Evolutionary conservation across 495 filamentous ascomycete species (phyloP), one percentile per base, ranked within the genome.

Genomic region (Podospora didyma): DNA sequence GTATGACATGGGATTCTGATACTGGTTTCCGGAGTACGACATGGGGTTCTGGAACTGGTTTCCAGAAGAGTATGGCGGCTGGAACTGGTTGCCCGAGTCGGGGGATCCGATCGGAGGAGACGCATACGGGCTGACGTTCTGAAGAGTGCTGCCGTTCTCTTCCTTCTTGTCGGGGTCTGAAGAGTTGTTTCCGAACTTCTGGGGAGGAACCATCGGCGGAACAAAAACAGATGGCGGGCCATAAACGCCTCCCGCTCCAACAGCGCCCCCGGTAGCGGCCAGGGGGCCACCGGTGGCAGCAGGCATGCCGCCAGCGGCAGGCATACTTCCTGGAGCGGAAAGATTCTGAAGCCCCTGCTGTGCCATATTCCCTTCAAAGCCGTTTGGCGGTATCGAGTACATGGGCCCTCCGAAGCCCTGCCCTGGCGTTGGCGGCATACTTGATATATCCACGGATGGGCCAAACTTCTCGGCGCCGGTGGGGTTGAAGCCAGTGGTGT

Each of bases 381-480:
- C 19, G 49, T 12, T 39, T n/a, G 49, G 19, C 20, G 45, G 49
- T 7, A 47, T 22, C n/a, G 45, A 42, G 22, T 50, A 28, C 47
- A 23, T 21, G 9, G 31, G 19, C 35, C 31, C 21, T 31, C 26
- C n/a, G 19, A 9, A 4, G 10, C n/a, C 35, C 5, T 10, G 45
- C 31, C 12, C 21, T 44, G 16, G 35, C 21, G 24, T 12, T 19
- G 22, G 21, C 22, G 22, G 24, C n/a, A 17, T 22, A 12, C 22
- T 41, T 17, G 9, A 19, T 17, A 56, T 39, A 19, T 46, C 49
- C 14, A 51, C 31, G 11, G 51, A 44, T 2, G 54, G 49, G 17
- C 14, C 49, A 21, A 58, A 20, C 35, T 62, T 62, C 50, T 62
- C 54, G 17, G 41, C 59, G 26, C 59, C 59, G 20, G 24, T 47